phyloP scores from a whole-genome alignment of 345 rosid genomes.

The Eucalyptus shirleyi region DNA sequence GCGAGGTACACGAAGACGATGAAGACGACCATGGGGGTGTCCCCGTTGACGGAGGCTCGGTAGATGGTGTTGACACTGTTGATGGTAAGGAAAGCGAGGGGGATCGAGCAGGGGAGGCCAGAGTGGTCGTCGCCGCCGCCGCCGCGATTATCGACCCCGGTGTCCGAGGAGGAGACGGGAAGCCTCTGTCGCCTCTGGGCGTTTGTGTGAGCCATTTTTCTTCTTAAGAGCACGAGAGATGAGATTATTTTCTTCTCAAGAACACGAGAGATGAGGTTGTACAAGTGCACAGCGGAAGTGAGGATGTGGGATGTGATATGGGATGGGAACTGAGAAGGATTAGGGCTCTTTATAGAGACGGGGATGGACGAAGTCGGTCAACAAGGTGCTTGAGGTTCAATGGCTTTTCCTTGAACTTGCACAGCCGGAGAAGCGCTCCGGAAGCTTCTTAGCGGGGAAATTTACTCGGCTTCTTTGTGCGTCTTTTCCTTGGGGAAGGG shows the following conservation, averaged over 20 bases:
- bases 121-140: not conserved
- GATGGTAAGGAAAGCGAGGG: not conserved
- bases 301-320: no score
- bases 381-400: no score
- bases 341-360: no score
- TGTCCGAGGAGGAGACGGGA: not conserved
- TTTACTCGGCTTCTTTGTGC: no score
- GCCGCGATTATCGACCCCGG: fast-evolving
- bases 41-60: not conserved
- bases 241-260: not conserved
- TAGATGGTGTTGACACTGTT: not conserved
- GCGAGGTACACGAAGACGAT: not conserved
- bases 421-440: no score
- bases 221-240: not conserved
- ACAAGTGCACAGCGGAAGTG: fast-evolving
- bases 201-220: not conserved
- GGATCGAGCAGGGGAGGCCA: not conserved
- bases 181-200: not conserved
- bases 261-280: no score
- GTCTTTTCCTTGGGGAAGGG: no score
- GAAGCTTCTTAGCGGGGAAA: no score
- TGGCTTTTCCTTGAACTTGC: no score
- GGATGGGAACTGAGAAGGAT: no score
- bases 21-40: not conserved
- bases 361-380: no score